These are phyloP conservation scores for Citrus sp. DNA, from an alignment of 345 rosid species.

Conservation along the genomic window DNA sequence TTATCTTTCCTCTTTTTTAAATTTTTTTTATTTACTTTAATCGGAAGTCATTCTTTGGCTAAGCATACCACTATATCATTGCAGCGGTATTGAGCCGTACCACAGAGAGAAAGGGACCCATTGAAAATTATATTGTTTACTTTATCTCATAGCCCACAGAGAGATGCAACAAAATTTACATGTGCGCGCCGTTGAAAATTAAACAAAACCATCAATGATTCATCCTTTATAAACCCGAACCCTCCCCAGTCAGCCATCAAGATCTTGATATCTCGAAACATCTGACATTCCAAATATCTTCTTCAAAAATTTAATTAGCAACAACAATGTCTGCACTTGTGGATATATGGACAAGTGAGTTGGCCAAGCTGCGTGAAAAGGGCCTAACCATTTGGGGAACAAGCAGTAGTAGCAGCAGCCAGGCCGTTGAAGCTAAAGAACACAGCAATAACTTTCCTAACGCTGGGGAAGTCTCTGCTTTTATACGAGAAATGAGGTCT, in stretches of 20 bases:
- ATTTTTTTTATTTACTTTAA: too few species aligned
- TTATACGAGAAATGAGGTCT: background rate
- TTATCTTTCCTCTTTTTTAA: too few species aligned
- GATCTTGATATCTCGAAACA: too few species aligned
- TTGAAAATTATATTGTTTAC: background rate
- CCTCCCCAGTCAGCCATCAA: too few species aligned
- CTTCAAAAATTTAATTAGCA: background rate
- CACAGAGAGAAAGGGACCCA: background rate
- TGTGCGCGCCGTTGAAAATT: background rate
- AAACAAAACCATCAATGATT: background rate
- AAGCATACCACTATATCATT: too few species aligned
- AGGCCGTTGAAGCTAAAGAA: too few species aligned
- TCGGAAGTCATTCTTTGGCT: too few species aligned
- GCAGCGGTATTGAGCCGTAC: background rate
- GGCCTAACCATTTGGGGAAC: constrained; percentile 18
- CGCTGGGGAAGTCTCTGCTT: background rate
- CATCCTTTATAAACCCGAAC: too few species aligned
- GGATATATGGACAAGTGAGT: constrained; percentile 46
- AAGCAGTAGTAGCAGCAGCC: too few species aligned
- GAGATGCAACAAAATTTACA: background rate
- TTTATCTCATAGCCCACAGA: background rate
- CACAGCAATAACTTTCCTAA: too few species aligned
- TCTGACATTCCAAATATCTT: too few species aligned
- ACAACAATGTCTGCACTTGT: constrained; percentile 39
- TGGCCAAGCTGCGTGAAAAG: constrained; percentile 34